Conservation (phyloP, 75 land plant species). For the Picea sitchensis region DNA sequence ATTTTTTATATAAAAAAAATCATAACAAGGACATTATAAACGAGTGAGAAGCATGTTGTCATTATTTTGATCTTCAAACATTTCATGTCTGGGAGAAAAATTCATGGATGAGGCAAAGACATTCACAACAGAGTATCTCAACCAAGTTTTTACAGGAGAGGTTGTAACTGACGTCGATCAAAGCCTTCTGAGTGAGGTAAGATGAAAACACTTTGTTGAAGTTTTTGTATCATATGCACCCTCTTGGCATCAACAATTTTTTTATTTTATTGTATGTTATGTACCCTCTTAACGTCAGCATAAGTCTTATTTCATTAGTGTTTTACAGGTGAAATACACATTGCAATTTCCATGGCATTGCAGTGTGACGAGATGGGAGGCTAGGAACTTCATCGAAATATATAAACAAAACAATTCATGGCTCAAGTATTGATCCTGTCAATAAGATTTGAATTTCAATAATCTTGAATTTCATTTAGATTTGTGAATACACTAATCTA, state of each 20-base stretch:
- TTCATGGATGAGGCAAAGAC: no score
- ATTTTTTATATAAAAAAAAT: no score
- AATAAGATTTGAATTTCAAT: neutral
- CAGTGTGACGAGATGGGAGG: slow-evolving; percentile 1
- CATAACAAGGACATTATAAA: no score
- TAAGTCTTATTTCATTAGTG: no score
- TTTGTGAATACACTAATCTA: no score
- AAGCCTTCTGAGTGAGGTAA: neutral
- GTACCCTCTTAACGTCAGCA: no score
- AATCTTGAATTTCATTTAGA: no score
- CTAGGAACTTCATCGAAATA: slow-evolving; percentile 14
- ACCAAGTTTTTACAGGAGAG: neutral
- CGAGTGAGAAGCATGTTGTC: slow-evolving; percentile 12
- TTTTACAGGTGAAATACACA: neutral
- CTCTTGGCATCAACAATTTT: no score
- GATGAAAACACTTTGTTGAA: no score
- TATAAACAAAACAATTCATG: neutral
- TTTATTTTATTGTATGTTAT: no score
- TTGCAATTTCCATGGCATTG: neutral
- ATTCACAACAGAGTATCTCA: slow-evolving; percentile 10
- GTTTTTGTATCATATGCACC: no score
- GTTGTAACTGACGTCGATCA: neutral
- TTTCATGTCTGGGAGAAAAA: slow-evolving; percentile 22
- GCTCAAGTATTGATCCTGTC: neutral
- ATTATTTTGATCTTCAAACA: slow-evolving; percentile 25